Percentiles rank a stretch among this genome's conserved stretches.
These are phyloP conservation scores for Royoungia palumana DNA, from an alignment of 768 basidiomycete species.

Conservation along the genomic window DNA sequence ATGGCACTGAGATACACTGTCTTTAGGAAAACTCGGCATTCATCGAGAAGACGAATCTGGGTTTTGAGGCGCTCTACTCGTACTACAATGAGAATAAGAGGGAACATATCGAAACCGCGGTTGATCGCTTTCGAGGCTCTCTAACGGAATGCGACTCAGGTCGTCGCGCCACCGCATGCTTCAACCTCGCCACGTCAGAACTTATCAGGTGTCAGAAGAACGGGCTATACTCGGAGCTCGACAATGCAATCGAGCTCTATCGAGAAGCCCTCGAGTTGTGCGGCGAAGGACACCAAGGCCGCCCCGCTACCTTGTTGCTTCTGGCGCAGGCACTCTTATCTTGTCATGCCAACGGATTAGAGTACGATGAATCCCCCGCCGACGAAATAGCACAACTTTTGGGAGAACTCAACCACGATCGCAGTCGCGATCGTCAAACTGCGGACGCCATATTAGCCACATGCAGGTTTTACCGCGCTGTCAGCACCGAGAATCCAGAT, in stretches of 20 bases:
- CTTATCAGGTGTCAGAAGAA: not conserved
- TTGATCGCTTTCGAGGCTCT: not conserved
- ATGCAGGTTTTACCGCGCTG: too few species aligned
- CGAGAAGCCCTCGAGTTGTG: slow-evolving; percentile 13
- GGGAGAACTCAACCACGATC: too few species aligned
- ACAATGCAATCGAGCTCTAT: not conserved
- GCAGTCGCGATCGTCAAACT: too few species aligned
- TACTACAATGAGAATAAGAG: not conserved
- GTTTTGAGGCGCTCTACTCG: not conserved
- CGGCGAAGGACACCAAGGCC: slow-evolving; percentile 5
- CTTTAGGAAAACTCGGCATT: too few species aligned
- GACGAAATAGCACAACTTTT: too few species aligned
- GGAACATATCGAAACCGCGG: not conserved
- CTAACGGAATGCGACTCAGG: not conserved
- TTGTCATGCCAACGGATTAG: not conserved
- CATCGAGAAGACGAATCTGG: not conserved
- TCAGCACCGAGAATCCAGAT: too few species aligned
- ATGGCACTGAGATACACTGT: too few species aligned
- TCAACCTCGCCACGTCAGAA: slow-evolving; percentile 8
- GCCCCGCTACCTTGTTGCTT: not conserved
- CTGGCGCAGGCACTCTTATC: slow-evolving; percentile 2
- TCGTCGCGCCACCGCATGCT: slow-evolving; percentile 1
- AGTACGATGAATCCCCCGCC: too few species aligned
- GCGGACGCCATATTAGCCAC: too few species aligned
- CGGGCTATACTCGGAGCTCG: not conserved